These are phyloP conservation scores for Xylaria hypoxylon DNA, from an alignment of 2,329 filamentous ascomycete species.

Conservation along the genomic window DNA sequence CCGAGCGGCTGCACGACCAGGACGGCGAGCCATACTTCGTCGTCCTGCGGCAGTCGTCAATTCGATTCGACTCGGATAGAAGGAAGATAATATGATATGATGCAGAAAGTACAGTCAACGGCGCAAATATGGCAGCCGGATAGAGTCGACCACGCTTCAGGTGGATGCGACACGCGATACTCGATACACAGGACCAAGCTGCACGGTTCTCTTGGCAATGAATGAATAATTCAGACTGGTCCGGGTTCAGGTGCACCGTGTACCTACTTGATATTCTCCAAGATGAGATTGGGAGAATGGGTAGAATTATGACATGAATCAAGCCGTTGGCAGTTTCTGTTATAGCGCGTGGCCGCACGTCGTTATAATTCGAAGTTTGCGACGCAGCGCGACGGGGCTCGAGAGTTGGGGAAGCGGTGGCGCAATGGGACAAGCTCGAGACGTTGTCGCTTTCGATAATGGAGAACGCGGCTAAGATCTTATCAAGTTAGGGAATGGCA, in stretches of 20 bases:
- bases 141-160: too few species aligned
- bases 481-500: background rate
- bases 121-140: background rate
- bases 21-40: conserved; percentile 52
- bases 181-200: too few species aligned
- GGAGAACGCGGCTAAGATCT: conserved; percentile 15
- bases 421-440: conserved; percentile 6
- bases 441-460: conserved; percentile 16
- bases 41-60: background rate
- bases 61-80: background rate
- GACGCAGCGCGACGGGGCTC: background rate
- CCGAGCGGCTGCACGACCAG: conserved; percentile 58
- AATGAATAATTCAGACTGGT: too few species aligned
- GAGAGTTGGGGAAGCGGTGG: background rate
- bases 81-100: background rate
- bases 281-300: background rate
- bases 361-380: background rate
- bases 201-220: too few species aligned
- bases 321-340: background rate
- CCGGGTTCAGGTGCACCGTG: too few species aligned
- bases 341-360: background rate
- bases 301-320: background rate
- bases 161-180: too few species aligned
- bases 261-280: too few species aligned
- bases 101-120: too few species aligned